phyloP scores from a whole-genome alignment of 1,139 yeast species.

The Sugiyamaella pinicola region DNA sequence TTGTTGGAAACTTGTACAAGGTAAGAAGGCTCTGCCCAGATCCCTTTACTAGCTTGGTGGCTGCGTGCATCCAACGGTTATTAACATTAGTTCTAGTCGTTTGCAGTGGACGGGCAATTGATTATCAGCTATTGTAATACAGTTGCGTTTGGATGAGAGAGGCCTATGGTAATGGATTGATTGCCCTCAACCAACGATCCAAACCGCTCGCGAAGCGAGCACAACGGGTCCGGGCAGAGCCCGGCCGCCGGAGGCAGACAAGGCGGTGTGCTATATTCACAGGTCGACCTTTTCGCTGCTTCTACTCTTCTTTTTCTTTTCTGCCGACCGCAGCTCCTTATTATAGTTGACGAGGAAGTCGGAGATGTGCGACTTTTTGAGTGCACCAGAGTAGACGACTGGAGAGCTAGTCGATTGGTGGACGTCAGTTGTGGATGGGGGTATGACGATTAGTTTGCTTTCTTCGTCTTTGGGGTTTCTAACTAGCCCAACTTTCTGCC shows the following conservation, averaged over 20 bases:
- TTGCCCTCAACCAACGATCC: no score
- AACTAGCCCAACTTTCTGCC: constrained; percentile 30
- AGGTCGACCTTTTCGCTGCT: constrained; percentile 16
- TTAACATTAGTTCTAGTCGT: constrained; percentile 29
- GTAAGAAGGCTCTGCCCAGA: no score
- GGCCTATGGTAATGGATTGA: neutral
- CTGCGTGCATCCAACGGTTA: neutral
- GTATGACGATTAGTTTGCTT: constrained; percentile 36
- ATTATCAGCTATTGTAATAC: constrained; percentile 44
- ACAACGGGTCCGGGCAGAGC: neutral
- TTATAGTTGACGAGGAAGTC: constrained; percentile 31
- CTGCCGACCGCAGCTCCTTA: neutral
- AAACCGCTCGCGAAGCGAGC: neutral
- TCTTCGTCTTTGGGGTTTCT: constrained; percentile 25
- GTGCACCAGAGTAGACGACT: constrained; percentile 39
- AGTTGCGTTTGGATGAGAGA: constrained; percentile 44
- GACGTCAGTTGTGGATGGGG: constrained; percentile 23
- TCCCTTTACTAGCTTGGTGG: no score
- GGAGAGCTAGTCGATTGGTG: constrained; percentile 6
- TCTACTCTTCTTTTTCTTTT: constrained; percentile 18
- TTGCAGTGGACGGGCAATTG: constrained; percentile 42
- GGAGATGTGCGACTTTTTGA: constrained; percentile 39
- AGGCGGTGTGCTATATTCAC: neutral
- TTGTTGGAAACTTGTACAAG: constrained; percentile 38
- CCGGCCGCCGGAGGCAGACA: neutral